A percentile compares a stretch with the other conserved stretches of the same genome.
phyloP scores from a whole-genome alignment of 2,329 filamentous ascomycete genomes.

The Nannizziopsis arthrosporioides region DNA sequence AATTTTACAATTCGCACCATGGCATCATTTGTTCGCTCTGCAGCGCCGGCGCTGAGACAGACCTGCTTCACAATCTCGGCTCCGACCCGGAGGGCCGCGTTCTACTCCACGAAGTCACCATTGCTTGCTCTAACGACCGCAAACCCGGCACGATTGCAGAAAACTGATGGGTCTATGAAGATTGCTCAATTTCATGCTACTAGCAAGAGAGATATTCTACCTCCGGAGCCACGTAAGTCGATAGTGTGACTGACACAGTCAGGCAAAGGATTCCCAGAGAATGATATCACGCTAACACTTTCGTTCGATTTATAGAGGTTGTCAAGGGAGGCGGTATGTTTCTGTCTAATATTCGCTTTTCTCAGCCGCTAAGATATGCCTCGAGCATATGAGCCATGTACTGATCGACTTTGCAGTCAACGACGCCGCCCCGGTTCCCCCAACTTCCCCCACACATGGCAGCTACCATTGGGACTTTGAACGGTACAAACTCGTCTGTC shows the following conservation, averaged over 20 bases:
- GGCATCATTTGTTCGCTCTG: slow-evolving; percentile 33
- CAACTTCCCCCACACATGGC: slow-evolving; percentile 65
- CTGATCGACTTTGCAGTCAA: slow-evolving; percentile 50
- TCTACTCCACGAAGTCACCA: slow-evolving; percentile 18
- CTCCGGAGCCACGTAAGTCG: slow-evolving; percentile 69
- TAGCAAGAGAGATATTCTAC: slow-evolving; percentile 61
- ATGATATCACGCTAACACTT: slow-evolving; percentile 7
- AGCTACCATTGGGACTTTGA: slow-evolving; percentile 99
- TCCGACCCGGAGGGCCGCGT: slow-evolving; percentile 17
- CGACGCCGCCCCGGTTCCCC: slow-evolving; percentile 66
- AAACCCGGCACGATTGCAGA: slow-evolving; percentile 20
- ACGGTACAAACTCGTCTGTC: slow-evolving; percentile 36
- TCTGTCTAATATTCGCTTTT: not conserved
- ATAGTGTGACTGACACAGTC: not conserved
- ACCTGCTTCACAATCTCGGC: slow-evolving; percentile 26
- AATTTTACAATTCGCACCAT: slow-evolving; percentile 17
- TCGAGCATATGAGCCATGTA: not conserved
- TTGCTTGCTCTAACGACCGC: slow-evolving; percentile 13
- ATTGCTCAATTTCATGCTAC: slow-evolving; percentile 81
- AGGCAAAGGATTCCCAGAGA: not conserved
- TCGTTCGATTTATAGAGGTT: slow-evolving; percentile 44
- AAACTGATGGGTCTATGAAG: slow-evolving; percentile 35
- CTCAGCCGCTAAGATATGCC: too few relatives aligned
- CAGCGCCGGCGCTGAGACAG: slow-evolving; percentile 27
- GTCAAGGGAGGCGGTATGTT: slow-evolving; percentile 62